Base-by-base conservation (phyloP, 2,329 filamentous ascomycete species). In the Xylariales sp. region DNA sequence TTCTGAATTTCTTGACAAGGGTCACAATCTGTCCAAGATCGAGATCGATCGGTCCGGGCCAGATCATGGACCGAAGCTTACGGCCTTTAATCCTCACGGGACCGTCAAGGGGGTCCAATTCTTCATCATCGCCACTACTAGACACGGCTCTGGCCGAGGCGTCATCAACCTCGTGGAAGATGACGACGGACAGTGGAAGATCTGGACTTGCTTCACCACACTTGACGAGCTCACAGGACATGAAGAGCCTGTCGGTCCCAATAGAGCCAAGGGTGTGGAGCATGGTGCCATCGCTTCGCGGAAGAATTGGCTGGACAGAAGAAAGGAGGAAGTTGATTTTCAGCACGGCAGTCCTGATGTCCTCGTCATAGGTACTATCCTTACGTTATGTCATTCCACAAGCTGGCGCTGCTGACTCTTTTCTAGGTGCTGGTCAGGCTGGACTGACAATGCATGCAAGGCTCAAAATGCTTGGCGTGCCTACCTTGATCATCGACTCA, bases 141-240 rank as follows among this genome's bases (percentile, higher is more conserved):
- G 62, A 4, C 50, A 67, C 14, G 76, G 76, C 8, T 46, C 50
- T 2, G 78, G 76, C 2, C 62, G 67, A 12, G 78, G 77, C 2
- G 49, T 78, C 3, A 60, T 72, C 1, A 62, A 73, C 18, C 58
- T 80, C 1, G 60, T 65, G 7, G n/a, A n/a, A n/a, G 59, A 63
- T 32, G 50, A 52, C 3, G 55, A 57, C 1, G 63, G 60, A 1
- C 43, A 61, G 24, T 80, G 74, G 74, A 77, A 74, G 53, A 68
- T 77, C 3, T 78, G 76, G 57, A 76, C 71, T 4, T 53, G 80
- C 6, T 79, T 71, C 49, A 80, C 77, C 0, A 59, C 63, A 0
- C 54, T 80, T 19, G 52, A 63, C 10, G 64, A 65, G 32, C 46
- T 80, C 7, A 65, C 61, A 3, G 68, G 64, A 1, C 56, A 68